Percentiles rank a stretch among this genome's conserved stretches.
These are phyloP conservation scores for Sparassis latifolia DNA, from an alignment of 1,284 basidiomycete species.

Conservation along the genomic window DNA sequence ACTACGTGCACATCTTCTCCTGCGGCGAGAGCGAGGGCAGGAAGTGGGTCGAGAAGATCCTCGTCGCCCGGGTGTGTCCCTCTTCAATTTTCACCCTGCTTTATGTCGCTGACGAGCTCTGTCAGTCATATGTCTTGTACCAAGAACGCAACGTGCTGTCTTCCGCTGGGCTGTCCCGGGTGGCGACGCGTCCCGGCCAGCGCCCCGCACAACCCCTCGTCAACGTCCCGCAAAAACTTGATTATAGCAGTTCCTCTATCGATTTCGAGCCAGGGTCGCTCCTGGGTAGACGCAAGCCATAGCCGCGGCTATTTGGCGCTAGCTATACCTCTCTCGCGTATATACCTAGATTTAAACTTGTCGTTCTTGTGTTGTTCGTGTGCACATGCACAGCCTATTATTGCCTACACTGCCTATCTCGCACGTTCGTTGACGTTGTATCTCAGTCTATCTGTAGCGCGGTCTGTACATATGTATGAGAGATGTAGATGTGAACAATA, in stretches of 20 bases:
- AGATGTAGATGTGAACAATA: too few species aligned
- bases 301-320: too few species aligned
- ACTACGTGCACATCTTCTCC: slow-evolving; percentile 81
- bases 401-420: not conserved
- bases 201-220: slow-evolving; percentile 36
- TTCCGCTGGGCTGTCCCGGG: slow-evolving; percentile 33
- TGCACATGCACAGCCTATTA: slow-evolving; percentile 1
- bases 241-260: slow-evolving; percentile 5
- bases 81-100: not conserved
- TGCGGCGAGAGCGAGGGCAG: slow-evolving; percentile 66
- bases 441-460: not conserved
- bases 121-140: slow-evolving; percentile 70
- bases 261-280: slow-evolving; percentile 67
- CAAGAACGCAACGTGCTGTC: slow-evolving; percentile 71
- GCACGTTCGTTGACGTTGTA: not conserved
- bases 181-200: slow-evolving; percentile 33
- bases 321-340: too few species aligned
- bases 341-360: too few species aligned
- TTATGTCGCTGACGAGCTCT: slow-evolving; percentile 3
- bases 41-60: slow-evolving; percentile 65
- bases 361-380: too few species aligned
- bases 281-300: slow-evolving; percentile 38
- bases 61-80: slow-evolving; percentile 65
- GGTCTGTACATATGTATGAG: not conserved
- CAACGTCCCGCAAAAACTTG: slow-evolving; percentile 21